These are phyloP conservation scores for Delitschia confertaspora DNA, from an alignment of 495 filamentous ascomycete species.

Conservation along the genomic window DNA sequence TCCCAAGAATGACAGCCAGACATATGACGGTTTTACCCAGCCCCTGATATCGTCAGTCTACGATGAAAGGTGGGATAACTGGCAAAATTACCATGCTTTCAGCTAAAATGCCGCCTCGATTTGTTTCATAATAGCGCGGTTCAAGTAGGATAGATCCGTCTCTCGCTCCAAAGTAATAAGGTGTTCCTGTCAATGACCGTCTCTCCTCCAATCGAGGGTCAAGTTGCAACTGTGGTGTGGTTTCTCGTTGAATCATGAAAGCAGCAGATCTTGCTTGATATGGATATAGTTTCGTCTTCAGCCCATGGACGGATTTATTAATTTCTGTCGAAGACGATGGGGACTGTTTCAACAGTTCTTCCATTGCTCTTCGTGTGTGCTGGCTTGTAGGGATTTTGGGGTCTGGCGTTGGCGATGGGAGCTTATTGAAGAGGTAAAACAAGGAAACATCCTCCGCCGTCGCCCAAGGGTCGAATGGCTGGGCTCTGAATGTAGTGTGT, in stretches of 20 bases:
- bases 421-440: conserved; percentile 78
- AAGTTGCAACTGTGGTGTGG: conserved; percentile 50
- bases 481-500: no score
- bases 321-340: conserved; percentile 35
- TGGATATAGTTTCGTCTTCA: conserved; percentile 60
- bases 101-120: conserved; percentile 67
- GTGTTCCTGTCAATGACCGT: conserved; percentile 48
- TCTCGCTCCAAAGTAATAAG: conserved; percentile 66
- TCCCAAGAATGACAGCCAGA: conserved; percentile 73
- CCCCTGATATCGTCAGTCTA: conserved; percentile 29
- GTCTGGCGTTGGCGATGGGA: conserved; percentile 60
- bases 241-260: conserved; percentile 77
- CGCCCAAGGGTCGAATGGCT: conserved; percentile 35
- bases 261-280: conserved; percentile 81
- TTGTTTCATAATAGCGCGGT: conserved; percentile 62
- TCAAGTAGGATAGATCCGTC: conserved; percentile 51
- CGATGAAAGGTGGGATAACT: conserved; percentile 2
- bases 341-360: conserved; percentile 47
- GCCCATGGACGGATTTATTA: conserved; percentile 33
- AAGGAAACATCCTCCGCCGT: conserved; percentile 50
- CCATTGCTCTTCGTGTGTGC: conserved; percentile 52
- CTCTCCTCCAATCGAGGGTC: conserved; percentile 63
- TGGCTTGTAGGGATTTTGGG: conserved; percentile 45
- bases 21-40: conserved; percentile 86
- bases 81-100: conserved; percentile 66